Evolutionary conservation across 345 rosid genomes (phyloP).

Genomic region (Luvunga scandens): DNA sequence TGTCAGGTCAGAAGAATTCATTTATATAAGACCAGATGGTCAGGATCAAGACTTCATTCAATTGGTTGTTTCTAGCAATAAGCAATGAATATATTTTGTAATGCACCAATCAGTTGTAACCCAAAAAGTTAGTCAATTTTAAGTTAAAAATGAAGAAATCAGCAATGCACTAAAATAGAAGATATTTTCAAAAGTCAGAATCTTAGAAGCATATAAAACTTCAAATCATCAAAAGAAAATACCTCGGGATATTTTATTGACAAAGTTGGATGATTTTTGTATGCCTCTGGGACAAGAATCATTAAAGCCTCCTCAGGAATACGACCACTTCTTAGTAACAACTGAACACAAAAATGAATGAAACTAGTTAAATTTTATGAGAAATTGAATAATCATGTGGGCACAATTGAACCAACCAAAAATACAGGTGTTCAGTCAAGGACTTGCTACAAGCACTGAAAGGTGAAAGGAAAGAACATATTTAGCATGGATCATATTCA

Average conservation of each 20-base stretch:
- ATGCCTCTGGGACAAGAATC: conserved; percentile 99
- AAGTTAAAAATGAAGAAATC: not conserved
- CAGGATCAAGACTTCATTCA: not conserved
- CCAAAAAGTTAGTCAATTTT: not conserved
- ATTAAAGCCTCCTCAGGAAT: conserved; percentile 88
- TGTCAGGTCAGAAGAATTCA: not conserved
- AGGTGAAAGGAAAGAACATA: not conserved
- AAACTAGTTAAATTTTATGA: conserved; percentile 13
- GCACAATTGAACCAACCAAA: not conserved
- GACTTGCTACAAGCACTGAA: not conserved
- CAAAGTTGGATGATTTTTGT: conserved; percentile 94
- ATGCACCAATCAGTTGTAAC: not conserved
- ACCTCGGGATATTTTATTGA: conserved; percentile 91
- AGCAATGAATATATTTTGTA: not conserved
- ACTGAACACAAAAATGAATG: conserved; percentile 37
- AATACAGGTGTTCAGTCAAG: not conserved
- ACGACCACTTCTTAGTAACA: conserved; percentile 90
- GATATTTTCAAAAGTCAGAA: not conserved
- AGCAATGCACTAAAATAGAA: not conserved
- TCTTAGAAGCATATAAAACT: not conserved
- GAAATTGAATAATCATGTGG: not conserved
- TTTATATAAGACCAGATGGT: not conserved
- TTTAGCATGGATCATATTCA: not conserved
- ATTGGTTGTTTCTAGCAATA: not conserved
- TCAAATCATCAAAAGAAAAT: conserved; percentile 12